Percentiles rank a stretch among this genome's conserved stretches.
phyloP scores from a whole-genome alignment of 352 stramenopile species.

The Blastocystis sp. region DNA sequence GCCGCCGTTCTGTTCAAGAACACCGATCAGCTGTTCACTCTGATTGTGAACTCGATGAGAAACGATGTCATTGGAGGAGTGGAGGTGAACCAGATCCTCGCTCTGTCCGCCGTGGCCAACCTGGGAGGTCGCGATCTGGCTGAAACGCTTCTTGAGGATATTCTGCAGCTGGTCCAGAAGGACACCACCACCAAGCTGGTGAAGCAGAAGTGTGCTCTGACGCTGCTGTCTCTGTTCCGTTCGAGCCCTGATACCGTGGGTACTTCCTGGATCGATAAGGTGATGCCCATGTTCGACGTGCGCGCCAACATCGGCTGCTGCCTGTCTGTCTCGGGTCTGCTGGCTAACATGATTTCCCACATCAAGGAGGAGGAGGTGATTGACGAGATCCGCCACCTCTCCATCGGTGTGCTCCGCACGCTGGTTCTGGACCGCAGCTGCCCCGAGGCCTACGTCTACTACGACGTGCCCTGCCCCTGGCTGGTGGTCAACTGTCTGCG shows the following conservation, averaged over 20 bases:
- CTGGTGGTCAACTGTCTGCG: slow-evolving; percentile 82
- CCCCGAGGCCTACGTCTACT: slow-evolving; percentile 88
- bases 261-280: slow-evolving; percentile 61
- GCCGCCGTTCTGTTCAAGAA: slow-evolving; percentile 84
- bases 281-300: slow-evolving; percentile 56
- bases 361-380: slow-evolving; percentile 75
- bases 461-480: slow-evolving; percentile 86
- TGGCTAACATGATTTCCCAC: slow-evolving; percentile 42
- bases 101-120: slow-evolving; percentile 86
- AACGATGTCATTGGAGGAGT: slow-evolving; percentile 81
- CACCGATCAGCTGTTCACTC: slow-evolving; percentile 71
- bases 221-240: slow-evolving; percentile 78
- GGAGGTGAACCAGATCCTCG: slow-evolving; percentile 78
- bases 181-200: slow-evolving; percentile 79
- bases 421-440: slow-evolving; percentile 84
- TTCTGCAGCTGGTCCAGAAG: slow-evolving; percentile 79
- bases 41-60: slow-evolving; percentile 88
- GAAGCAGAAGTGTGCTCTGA: slow-evolving; percentile 90
- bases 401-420: slow-evolving; percentile 75
- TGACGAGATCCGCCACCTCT: slow-evolving; percentile 78
- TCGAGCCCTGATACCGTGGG: slow-evolving; percentile 80
- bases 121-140: slow-evolving; percentile 83
- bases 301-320: slow-evolving; percentile 50
- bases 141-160: slow-evolving; percentile 80
- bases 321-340: slow-evolving; percentile 55